Percentiles rank a stretch among this genome's conserved stretches.
These are phyloP conservation scores for Fagopyrum homotropicum DNA, from an alignment of 148 eudicot species.

Conservation along the genomic window DNA sequence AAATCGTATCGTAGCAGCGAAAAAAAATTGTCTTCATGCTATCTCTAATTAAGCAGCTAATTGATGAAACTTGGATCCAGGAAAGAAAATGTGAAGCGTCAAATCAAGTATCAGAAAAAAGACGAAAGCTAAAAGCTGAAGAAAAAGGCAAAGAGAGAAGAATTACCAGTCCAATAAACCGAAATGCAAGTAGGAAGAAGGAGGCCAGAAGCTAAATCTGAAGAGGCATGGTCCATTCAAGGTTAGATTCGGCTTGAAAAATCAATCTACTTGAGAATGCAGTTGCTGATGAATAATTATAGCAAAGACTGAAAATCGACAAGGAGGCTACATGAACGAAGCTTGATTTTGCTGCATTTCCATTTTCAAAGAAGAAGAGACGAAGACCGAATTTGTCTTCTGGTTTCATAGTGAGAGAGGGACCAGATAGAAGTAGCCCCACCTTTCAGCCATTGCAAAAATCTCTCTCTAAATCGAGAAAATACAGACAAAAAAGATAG, in stretches of 20 bases:
- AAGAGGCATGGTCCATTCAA: background rate
- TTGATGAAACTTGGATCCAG: slow-evolving; percentile 2
- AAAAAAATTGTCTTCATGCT: background rate
- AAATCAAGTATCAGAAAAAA: background rate
- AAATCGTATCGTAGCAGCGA: background rate
- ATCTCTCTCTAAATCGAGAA: background rate
- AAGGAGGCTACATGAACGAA: background rate
- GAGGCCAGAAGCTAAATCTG: slow-evolving; percentile 2
- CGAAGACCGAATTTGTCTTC: background rate
- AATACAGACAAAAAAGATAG: background rate
- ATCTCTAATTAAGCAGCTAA: slow-evolving; percentile 3
- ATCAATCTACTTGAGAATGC: background rate
- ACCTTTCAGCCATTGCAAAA: background rate
- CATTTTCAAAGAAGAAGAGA: background rate
- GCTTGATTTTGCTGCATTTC: slow-evolving; percentile 11
- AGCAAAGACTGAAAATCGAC: background rate
- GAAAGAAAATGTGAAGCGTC: slow-evolving; percentile 8
- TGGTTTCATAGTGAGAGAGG: background rate
- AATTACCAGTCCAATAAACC: slow-evolving; percentile 4
- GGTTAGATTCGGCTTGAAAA: background rate
- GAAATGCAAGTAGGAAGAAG: slow-evolving; percentile 7
- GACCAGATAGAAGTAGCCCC: slow-evolving; percentile 2
- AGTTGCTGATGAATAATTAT: background rate
- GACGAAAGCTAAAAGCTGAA: background rate
- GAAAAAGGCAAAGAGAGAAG: background rate